phyloP scores from a whole-genome alignment of 257 asterid genomes.

The Solanum etuberosum region DNA sequence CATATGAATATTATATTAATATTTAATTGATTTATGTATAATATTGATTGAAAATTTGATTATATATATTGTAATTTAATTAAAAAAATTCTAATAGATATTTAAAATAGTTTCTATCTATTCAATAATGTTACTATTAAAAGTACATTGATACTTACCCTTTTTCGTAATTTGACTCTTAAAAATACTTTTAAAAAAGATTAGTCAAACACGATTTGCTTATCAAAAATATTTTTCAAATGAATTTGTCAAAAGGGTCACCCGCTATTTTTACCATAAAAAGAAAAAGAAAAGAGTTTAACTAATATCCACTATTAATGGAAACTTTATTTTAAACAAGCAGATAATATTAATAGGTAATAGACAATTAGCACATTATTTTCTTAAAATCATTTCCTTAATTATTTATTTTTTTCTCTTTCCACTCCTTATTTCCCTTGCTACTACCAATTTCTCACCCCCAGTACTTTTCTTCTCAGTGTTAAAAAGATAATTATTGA shows the following conservation, averaged over 20 bases:
- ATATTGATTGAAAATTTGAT: no score
- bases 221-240: no score
- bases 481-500: background rate
- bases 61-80: no score
- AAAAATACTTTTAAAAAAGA: no score
- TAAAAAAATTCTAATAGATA: no score
- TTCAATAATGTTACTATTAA: no score
- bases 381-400: background rate
- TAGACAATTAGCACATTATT: background rate
- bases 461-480: background rate
- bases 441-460: background rate
- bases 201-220: no score
- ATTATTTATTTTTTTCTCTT: background rate
- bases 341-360: background rate
- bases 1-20: no score
- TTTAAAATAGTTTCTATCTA: no score
- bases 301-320: background rate
- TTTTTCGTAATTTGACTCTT: no score
- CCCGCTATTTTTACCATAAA: background rate
- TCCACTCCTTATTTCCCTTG: background rate
- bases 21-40: no score
- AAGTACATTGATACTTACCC: no score
- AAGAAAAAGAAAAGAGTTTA: background rate
- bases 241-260: background rate
- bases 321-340: background rate